Base-by-base conservation (phyloP, 495 filamentous ascomycete species). In the Tuber umbilicatum region DNA sequence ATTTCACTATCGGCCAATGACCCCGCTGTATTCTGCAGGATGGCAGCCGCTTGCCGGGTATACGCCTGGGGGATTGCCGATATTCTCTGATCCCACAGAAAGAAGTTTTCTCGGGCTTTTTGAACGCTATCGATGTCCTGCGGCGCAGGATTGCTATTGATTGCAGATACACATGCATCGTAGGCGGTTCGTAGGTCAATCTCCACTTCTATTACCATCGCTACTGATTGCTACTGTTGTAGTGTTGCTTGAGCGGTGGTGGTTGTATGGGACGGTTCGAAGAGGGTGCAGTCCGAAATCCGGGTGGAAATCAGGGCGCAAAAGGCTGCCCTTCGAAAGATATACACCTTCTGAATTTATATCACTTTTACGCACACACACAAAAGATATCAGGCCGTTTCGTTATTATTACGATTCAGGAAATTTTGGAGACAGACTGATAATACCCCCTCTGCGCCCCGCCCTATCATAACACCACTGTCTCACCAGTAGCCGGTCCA, bases 31-130 rank as follows among this genome's bases (percentile, higher is more conserved):
- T 16, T 35, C 27, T 14, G 55, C 27, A 64, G 14, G 55, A 64
- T 64, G 27, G 55, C 55, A 31, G 35, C 27, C 55, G 55, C 55
- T 35, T 64, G 55, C 5, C 55, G 55, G 55, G 55, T 35, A 27
- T 64, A 64, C 27, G 55, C 14, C 27, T 64, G 55, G 4, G 55
- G 55, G 16, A 64, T 19, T 64, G 55, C 9, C 55, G 55, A 64
- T 64, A 64, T 64, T 64, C 55, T 64, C 55, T 64, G 55, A 35
- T 64, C 55, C 55, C 55, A 64, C 55, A 1, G 55, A 35, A 35
- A 35, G 31, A 64, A 64, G 27, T 17, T 64, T 35, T 64, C 55
- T 7, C 55, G 55, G 55, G 55, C 55, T 17, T 64, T 27, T 35
- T 64, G 55, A 14, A 31, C 31, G 12, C 55, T 9, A 12, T 35